Evolutionary conservation across 1,139 yeast genomes (phyloP), one percentile per base, ranked within the genome.

Genomic region (Geotrichum australiense): DNA sequence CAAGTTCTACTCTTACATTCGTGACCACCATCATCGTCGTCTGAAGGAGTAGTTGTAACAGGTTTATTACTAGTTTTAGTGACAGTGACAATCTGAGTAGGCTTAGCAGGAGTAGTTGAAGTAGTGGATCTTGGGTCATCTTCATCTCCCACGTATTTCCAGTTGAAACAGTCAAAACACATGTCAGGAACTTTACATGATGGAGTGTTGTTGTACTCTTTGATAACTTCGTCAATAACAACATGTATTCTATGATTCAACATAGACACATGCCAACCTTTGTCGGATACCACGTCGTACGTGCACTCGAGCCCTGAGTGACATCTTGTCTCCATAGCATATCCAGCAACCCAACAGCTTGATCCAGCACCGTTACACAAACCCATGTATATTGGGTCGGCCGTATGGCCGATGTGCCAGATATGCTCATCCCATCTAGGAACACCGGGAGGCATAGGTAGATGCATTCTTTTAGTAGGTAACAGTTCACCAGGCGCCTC

Each of bases 351-450:
- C 53, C 91, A 80, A 61, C 99, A 91, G 3, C 91, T 64, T 1
- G 94, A 82, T 6, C 93, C 79, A 0, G 94, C 94, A 3, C 99
- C 99, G 57, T 85, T 87, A 61, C 98, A 91, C 5, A 86, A 89
- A 0, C 99, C 99, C 94, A 89, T 83, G 56, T 71, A 91, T 4
- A 91, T 84, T 1, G 99, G 99, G 59, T 91, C 99, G 0, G 96
- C 98, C 1, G 94, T 91, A 59, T 91, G 91, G 5, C 98, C 98
- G 58, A 91, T 66, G 58, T 93, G 96, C 94, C 95, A 91, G 15
- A 93, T 74, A 51, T 86, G 81, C 55, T 89, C 96, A 62, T 75
- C 67, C 56, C 80, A 74, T 14, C 70, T 65, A 0, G 97, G 94
- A 15, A 86, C 61, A 1, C 96, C 96, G 0, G 98, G 98, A 1